These are phyloP conservation scores for Salvia rosmarinus DNA, from an alignment of 257 asterid species.

Conservation along the genomic window DNA sequence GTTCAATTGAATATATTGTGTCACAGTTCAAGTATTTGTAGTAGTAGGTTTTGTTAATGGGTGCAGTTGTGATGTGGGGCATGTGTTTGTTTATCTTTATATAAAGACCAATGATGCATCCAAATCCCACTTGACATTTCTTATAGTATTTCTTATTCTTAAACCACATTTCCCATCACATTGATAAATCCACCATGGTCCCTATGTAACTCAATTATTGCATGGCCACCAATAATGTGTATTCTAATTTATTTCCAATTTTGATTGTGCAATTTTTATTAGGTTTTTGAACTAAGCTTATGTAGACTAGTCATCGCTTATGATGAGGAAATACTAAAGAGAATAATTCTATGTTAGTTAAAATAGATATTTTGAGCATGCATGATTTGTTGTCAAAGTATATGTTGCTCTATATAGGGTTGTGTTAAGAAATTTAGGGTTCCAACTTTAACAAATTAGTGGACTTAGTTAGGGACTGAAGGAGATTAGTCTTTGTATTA, in stretches of 20 bases:
- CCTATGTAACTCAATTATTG: constrained; percentile 41
- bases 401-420: neutral
- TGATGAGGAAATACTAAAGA: neutral
- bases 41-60: constrained; percentile 42
- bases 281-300: neutral
- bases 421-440: neutral
- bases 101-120: constrained; percentile 45
- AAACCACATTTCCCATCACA: constrained; percentile 36
- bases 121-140: constrained; percentile 51
- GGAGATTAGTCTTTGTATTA: neutral
- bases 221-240: constrained; percentile 34
- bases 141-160: constrained; percentile 35
- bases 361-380: neutral
- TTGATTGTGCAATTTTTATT: neutral
- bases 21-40: constrained; percentile 19
- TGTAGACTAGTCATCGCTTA: neutral
- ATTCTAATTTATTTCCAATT: neutral
- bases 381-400: neutral
- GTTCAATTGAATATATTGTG: neutral
- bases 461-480: neutral
- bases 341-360: neutral
- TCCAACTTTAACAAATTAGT: neutral
- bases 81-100: constrained; percentile 38
- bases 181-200: constrained; percentile 27
- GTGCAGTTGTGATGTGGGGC: constrained; percentile 46